These are phyloP conservation scores for Hippophae rhamnoides DNA, from an alignment of 306 rosid species.

Conservation along the genomic window DNA sequence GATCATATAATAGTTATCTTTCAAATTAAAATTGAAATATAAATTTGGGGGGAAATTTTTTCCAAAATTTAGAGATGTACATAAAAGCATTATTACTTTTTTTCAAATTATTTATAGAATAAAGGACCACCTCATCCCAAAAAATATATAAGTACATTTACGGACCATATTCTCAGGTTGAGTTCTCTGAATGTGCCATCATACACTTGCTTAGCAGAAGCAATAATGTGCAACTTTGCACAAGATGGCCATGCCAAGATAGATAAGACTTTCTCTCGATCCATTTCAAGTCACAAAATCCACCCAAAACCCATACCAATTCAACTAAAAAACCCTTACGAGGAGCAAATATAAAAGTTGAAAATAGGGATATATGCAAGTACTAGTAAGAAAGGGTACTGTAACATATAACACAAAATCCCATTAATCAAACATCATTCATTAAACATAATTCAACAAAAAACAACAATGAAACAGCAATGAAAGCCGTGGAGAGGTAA, in stretches of 20 bases:
- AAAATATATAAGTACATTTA: conserved; percentile 13
- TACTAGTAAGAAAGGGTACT: conserved; percentile 28
- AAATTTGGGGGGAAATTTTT: too few species aligned
- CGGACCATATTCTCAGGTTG: not conserved
- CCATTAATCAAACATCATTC: conserved; percentile 53
- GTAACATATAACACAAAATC: conserved; percentile 43
- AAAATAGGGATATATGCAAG: conserved; percentile 17
- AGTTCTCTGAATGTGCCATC: too few species aligned
- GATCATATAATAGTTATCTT: too few species aligned
- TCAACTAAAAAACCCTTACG: not conserved
- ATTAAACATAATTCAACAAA: conserved; percentile 51
- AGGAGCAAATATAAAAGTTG: not conserved
- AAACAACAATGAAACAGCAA: conserved; percentile 33
- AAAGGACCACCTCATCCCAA: conserved; percentile 24
- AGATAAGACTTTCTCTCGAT: not conserved
- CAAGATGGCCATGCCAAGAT: not conserved
- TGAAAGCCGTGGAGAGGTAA: conserved; percentile 37
- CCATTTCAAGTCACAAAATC: not conserved
- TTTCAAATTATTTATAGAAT: not conserved
- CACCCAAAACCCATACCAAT: not conserved
- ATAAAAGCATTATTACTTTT: not conserved
- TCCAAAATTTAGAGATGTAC: too few species aligned
- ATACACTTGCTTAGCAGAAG: too few species aligned
- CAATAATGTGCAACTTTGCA: not conserved
- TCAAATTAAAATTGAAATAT: too few species aligned